phyloP scores from a whole-genome alignment of 768 basidiomycete genomes.

The Tremella mesenterica region DNA sequence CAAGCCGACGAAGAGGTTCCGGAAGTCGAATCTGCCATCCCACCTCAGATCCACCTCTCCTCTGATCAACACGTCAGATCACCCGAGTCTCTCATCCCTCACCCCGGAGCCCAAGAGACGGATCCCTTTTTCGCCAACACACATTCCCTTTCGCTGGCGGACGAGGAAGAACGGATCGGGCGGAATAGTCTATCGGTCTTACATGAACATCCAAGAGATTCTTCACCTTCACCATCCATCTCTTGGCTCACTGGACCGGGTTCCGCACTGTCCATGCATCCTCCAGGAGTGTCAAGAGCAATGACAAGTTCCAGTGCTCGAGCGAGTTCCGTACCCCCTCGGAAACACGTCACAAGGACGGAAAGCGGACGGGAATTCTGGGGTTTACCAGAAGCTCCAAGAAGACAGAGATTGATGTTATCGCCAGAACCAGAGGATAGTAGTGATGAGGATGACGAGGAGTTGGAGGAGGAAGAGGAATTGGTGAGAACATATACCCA shows the following conservation, averaged over 20 bases:
- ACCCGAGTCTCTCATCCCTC: conserved; percentile 29
- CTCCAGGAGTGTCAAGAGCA: not conserved
- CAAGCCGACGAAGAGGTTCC: conserved; percentile 55
- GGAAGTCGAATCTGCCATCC: conserved; percentile 10
- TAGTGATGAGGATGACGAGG: conserved; percentile 24
- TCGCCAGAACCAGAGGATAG: conserved; percentile 13
- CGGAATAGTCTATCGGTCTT: conserved; percentile 9
- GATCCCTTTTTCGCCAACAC: conserved; percentile 38
- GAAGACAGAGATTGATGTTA: conserved; percentile 17
- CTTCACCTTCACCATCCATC: conserved; percentile 12
- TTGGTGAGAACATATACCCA: conserved; percentile 20
- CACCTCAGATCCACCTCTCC: not conserved
- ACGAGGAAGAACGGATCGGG: conserved; percentile 25
- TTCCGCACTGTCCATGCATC: conserved; percentile 19
- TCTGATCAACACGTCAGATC: conserved; percentile 16
- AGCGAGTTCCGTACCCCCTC: conserved; percentile 1
- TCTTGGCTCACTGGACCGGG: conserved; percentile 10
- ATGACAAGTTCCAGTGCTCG: not conserved
- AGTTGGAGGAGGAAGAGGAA: conserved; percentile 28
- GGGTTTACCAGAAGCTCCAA: conserved; percentile 38
- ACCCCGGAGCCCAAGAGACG: conserved; percentile 35
- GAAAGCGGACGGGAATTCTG: conserved; percentile 42
- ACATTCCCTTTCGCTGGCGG: conserved; percentile 20
- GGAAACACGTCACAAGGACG: conserved; percentile 26
- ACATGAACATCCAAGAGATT: conserved; percentile 2